Evolutionary conservation across 768 basidiomycete species (phyloP).

Genomic region (Coprinopsis sp.): DNA sequence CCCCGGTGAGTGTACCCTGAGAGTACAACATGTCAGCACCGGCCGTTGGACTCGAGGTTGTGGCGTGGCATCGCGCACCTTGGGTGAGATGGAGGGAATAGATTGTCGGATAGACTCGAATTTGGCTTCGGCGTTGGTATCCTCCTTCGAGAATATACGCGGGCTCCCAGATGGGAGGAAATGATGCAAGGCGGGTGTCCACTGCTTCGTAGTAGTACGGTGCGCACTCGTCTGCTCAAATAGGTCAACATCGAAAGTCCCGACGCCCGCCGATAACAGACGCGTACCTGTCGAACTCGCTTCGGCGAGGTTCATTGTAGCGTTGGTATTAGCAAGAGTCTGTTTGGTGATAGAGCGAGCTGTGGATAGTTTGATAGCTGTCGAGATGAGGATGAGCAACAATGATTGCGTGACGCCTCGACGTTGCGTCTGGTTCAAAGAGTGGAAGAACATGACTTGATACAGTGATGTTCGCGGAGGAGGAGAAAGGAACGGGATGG

Average conservation of each 20-base stretch:
- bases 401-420: too few species aligned
- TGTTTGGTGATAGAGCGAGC: too few species aligned
- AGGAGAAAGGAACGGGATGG: too few species aligned
- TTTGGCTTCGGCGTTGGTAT: constrained; percentile 37
- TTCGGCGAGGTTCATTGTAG: neutral
- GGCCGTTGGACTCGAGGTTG: neutral
- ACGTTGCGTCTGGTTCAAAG: too few species aligned
- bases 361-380: too few species aligned
- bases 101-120: constrained; percentile 38
- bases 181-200: constrained; percentile 25
- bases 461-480: too few species aligned
- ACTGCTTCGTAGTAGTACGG: constrained; percentile 39
- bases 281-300: neutral
- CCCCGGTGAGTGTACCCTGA: constrained; percentile 21
- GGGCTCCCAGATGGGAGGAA: constrained; percentile 42
- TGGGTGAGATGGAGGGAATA: constrained; percentile 46
- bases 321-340: neutral
- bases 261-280: neutral
- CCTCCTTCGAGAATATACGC: constrained; percentile 39
- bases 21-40: neutral
- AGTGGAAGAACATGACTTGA: too few species aligned
- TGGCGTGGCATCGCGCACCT: constrained; percentile 22
- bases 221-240: constrained; percentile 32
- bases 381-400: too few species aligned
- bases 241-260: neutral